Base-by-base conservation (phyloP, 2,329 filamentous ascomycete species). In the Cryphonectria carpinicola region DNA sequence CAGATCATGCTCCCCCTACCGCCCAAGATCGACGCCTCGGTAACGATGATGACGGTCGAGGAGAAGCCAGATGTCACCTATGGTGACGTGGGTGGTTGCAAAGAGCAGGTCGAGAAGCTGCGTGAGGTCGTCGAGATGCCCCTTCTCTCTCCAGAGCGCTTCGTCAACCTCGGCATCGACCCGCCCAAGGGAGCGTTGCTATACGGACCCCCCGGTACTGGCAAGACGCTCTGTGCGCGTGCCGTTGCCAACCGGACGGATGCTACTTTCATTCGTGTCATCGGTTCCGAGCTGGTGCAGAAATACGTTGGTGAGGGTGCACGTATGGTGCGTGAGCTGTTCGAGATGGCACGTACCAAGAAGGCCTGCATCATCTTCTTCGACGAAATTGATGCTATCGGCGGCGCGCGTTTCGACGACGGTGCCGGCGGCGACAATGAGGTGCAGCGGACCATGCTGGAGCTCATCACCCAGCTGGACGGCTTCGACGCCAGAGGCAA, bases 301-400 rank as follows among this genome's bases (percentile, higher is more conserved):
- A 99, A 99, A 84, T 99, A 99, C 80, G 96, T 99, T 25, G 96
- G 96, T 80, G 96, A 99, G 82, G 96, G 96, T 80, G 96, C 97
- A 6, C 90, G 97, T 77, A 99, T 99, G 96, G 96, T 99, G 28
- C 91, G 96, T 77, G 96, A 99, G 84, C 89, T 99, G 3, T 99
- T 99, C 81, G 96, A 99, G 84, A 99, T 99, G 96, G 96, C 96
- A 13, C 91, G 96, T 76, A 98, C 96, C 70, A 99, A 99, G 89
- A 99, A 99, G 84, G 96, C 96, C 0, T 99, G 96, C 83, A 99
- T 99, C 80, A 99, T 99, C 84, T 99, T 99, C 90, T 97, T 97
- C 79, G 96, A 99, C 81, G 96, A 99, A 84, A 96, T 98, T 73
- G 95, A 98, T 81, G 95, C 95, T 65, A 93, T 98, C 69, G 95